Evolutionary conservation across 345 rosid genomes (phyloP), one percentile per base, ranked within the genome.

Genomic region (Excoecaria cochinchinensis): DNA sequence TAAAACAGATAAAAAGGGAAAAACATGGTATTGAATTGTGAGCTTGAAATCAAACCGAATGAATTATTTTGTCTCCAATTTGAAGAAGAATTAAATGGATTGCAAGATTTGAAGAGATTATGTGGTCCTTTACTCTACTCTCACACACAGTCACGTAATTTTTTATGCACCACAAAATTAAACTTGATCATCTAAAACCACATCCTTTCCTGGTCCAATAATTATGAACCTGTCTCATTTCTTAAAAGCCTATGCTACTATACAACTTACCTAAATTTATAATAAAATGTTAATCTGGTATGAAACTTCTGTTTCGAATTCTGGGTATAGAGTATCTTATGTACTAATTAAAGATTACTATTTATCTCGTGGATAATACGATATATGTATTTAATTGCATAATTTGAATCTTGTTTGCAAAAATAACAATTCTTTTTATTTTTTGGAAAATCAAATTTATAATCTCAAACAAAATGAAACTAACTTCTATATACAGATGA

Each of bases 71-170:
- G 85, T 77, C 77, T 80, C 77, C 61, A 63, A 39, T 25, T 76
- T 15, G 15, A 52, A 19, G 73, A 52, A 39, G 63, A 77, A 72
- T 56, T 67, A 74, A 66, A 78, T 74, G 22, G 46, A 51, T n/a
- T 77, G 64, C 38, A 57, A 67, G 79, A 82, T 80, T 80, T 80
- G 76, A 75, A 72, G 69, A 80, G 84, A 82, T 82, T 19, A 74
- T 58, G 82, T 78, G 82, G 87, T 80, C 83, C 82, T 77, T 80
- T 52, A 25, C 72, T 24, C 57, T 44, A 12, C 44, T 60, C n/a
- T 58, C 65, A 16, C 31, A 16, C 31, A 31, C 31, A 31, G 31
- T 46, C 16, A 8, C 51, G 17, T 61, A 13, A 17, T 5, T 22
- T 52, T 75, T 80, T 76, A 40, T 67, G 76, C 80, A 50, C 58